Conservation (phyloP, 2,329 filamentous ascomycete genomes). For the Fusarium sp. region DNA sequence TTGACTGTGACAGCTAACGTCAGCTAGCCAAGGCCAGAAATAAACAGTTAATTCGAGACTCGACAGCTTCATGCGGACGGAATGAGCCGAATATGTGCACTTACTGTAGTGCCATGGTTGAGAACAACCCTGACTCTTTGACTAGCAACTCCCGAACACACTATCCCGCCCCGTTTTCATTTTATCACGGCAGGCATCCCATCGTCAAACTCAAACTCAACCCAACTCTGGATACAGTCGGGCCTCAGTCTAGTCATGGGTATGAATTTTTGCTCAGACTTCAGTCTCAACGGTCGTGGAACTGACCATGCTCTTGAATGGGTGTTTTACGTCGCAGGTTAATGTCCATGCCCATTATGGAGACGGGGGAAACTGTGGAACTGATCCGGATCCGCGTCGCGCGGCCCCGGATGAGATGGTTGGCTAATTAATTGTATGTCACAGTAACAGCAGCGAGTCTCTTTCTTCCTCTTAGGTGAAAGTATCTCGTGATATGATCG, state of each 20-base stretch:
- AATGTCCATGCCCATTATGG: constrained; percentile 13
- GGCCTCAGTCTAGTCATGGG: not conserved
- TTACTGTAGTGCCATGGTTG: not conserved
- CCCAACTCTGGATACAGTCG: not conserved
- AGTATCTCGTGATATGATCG: constrained; percentile 47
- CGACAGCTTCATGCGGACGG: constrained; percentile 8
- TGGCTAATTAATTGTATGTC: constrained; percentile 1
- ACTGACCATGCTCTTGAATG: constrained; percentile 9
- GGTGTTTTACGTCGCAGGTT: constrained; percentile 13
- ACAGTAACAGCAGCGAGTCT: constrained; percentile 7
- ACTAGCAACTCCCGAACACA: constrained; percentile 4
- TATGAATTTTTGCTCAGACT: constrained; percentile 7
- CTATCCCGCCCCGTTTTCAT: constrained; percentile 18
- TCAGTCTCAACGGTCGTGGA: constrained; percentile 15
- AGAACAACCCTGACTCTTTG: not conserved
- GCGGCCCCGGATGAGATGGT: constrained; percentile 9
- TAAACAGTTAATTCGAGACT: constrained; percentile 2
- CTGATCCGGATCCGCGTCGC: constrained; percentile 23
- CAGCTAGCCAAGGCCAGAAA: not conserved
- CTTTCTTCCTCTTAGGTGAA: constrained; percentile 42
- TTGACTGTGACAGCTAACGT: constrained; percentile 2
- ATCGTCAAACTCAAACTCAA: constrained; percentile 4
- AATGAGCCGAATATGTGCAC: constrained; percentile 9
- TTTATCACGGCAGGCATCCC: constrained; percentile 23
- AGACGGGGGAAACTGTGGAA: constrained; percentile 17